phyloP scores from a whole-genome alignment of 2,329 filamentous ascomycete genomes.

The Myriosclerotinia duriaeana region DNA sequence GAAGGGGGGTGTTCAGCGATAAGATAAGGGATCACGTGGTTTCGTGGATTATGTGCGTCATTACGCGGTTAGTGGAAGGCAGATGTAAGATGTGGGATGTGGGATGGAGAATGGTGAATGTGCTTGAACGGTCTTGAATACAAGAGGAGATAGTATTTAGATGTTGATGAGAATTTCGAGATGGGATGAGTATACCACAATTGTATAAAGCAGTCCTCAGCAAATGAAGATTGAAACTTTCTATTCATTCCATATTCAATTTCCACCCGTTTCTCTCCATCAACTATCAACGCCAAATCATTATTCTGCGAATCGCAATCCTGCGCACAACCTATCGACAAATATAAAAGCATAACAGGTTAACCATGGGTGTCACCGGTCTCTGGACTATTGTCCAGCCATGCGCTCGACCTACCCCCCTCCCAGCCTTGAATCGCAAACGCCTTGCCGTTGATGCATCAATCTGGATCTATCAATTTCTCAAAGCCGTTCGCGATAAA shows the following conservation, averaged over 20 bases:
- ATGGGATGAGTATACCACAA: not conserved
- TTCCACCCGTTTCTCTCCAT: not conserved
- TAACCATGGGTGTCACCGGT: conserved; percentile 89
- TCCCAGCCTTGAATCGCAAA: conserved; percentile 94
- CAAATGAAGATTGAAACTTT: not conserved
- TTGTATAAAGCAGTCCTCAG: not conserved
- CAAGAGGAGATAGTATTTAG: not conserved
- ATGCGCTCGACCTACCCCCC: conserved; percentile 91
- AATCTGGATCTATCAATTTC: conserved; percentile 99
- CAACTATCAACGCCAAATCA: not conserved
- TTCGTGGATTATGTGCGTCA: conserved; percentile 20
- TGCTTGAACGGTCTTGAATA: not conserved
- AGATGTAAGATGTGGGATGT: not conserved
- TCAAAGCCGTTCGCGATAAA: conserved; percentile 97
- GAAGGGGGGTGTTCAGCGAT: conserved; percentile 20
- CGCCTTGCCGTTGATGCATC: conserved; percentile 96
- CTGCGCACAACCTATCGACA: not conserved
- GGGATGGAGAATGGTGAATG: not conserved
- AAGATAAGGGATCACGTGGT: conserved; percentile 26
- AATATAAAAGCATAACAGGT: not conserved
- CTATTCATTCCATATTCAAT: not conserved
- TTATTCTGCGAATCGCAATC: not conserved
- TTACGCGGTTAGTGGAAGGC: conserved; percentile 17
- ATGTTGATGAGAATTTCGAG: not conserved
- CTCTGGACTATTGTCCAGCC: conserved; percentile 97